Evolutionary conservation across 495 filamentous ascomycete species (phyloP).

Genomic region (Penicillium subrubescens): DNA sequence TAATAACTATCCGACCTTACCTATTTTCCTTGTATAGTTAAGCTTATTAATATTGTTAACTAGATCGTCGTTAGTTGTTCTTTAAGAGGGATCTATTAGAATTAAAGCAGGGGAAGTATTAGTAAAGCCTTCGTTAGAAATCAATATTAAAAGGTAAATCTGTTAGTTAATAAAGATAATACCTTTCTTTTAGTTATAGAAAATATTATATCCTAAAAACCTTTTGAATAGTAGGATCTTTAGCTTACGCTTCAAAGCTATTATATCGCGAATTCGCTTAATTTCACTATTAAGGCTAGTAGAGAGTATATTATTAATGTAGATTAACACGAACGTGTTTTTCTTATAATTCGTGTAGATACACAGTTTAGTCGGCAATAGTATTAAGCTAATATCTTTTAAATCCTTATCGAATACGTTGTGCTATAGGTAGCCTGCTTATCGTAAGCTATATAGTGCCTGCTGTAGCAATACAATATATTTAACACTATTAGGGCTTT

Average conservation of each 20-base stretch:
- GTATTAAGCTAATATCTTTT: neutral
- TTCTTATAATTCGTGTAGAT: too few relatives aligned
- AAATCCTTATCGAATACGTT: neutral
- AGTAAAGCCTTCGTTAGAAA: neutral
- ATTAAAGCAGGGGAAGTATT: neutral
- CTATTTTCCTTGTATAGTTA: too few relatives aligned
- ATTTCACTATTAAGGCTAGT: too few relatives aligned
- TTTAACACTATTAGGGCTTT: neutral
- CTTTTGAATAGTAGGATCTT: neutral
- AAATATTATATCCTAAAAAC: neutral
- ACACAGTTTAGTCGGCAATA: too few relatives aligned
- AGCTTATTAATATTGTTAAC: too few relatives aligned
- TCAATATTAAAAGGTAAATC: neutral
- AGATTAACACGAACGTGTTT: too few relatives aligned
- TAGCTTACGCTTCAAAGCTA: neutral
- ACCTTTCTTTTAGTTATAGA: neutral
- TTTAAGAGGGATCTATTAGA: neutral
- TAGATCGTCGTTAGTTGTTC: too few relatives aligned
- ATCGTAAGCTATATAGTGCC: neutral
- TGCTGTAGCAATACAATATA: neutral
- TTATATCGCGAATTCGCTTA: neutral
- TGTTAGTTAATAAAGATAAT: neutral
- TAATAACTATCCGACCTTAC: too few relatives aligned
- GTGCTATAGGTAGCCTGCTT: neutral
- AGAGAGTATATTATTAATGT: neutral